Evolutionary conservation across 1,139 yeast species (phyloP).

Genomic region (Fermentozyma sake): DNA sequence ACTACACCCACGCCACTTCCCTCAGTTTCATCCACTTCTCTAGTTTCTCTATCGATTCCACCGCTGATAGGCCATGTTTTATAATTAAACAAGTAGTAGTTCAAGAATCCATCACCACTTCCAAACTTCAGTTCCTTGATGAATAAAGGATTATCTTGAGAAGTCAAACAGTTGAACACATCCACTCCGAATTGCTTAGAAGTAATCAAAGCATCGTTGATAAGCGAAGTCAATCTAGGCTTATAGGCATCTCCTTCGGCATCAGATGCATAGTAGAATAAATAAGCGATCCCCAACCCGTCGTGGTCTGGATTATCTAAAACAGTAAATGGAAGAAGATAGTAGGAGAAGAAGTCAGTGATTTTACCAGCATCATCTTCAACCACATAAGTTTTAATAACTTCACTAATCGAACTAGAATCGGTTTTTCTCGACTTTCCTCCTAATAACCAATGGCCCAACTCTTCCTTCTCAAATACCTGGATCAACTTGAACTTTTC

Average conservation of each 20-base stretch:
- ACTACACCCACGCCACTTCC: constrained; percentile 90
- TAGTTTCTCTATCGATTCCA: constrained; percentile 58
- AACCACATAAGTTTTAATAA: constrained; percentile 76
- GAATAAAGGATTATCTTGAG: constrained; percentile 84
- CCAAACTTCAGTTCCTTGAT: constrained; percentile 84
- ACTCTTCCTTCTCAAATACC: constrained; percentile 63
- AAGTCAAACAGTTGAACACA: constrained; percentile 88
- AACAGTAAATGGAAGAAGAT: constrained; percentile 83
- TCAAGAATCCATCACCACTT: constrained; percentile 87
- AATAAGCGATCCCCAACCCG: constrained; percentile 79
- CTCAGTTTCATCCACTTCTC: constrained; percentile 45
- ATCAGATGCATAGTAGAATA: constrained; percentile 85
- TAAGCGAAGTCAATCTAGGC: constrained; percentile 55
- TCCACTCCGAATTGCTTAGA: constrained; percentile 70
- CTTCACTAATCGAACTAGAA: constrained; percentile 40
- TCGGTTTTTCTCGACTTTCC: constrained; percentile 19
- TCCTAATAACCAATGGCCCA: constrained; percentile 78
- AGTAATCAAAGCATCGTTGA: constrained; percentile 73
- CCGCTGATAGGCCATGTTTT: constrained; percentile 76
- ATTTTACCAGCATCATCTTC: constrained; percentile 57
- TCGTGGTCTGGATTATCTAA: constrained; percentile 62
- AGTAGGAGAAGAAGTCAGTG: constrained; percentile 87
- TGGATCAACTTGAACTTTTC: constrained; percentile 70
- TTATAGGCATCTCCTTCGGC: constrained; percentile 39
- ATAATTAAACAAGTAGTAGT: constrained; percentile 89